These are phyloP conservation scores for Hypoxylon sp. DNA, from an alignment of 2,329 filamentous ascomycete genomes.

Conservation along the genomic window DNA sequence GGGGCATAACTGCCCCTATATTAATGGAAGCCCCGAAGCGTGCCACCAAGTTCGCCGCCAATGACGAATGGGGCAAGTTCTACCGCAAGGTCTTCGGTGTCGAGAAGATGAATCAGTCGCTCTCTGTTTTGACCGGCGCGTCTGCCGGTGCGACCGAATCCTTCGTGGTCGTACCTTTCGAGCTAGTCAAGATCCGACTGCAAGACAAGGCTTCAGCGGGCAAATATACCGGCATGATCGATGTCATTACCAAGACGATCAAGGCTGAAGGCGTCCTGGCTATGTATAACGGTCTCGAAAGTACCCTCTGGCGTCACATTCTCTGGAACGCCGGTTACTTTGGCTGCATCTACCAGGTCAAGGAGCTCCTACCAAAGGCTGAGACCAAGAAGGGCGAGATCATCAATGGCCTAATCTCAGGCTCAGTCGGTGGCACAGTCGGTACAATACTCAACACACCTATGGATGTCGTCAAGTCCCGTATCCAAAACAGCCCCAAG, in stretches of 20 bases:
- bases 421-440: conserved; percentile 84
- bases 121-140: conserved; percentile 93
- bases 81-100: conserved; percentile 89
- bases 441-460: conserved; percentile 91
- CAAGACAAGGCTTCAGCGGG: conserved; percentile 94
- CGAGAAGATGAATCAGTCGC: conserved; percentile 87
- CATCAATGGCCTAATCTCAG: conserved; percentile 87
- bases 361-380: conserved; percentile 82
- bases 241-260: conserved; percentile 85
- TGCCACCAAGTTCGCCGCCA: conserved; percentile 98
- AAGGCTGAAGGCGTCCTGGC: conserved; percentile 85
- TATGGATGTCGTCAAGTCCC: conserved; percentile 79
- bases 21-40: conserved; percentile 93
- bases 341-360: conserved; percentile 97
- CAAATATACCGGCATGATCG: conserved; percentile 85
- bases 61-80: conserved; percentile 97
- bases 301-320: conserved; percentile 94
- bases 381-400: conserved; percentile 84
- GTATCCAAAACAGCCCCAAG: conserved; percentile 94
- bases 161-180: conserved; percentile 97
- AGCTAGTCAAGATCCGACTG: conserved; percentile 89
- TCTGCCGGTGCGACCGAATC: conserved; percentile 95
- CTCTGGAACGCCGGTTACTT: conserved; percentile 70
- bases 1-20: conserved; percentile 94
- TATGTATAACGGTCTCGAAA: conserved; percentile 96